Evolutionary conservation across 2,329 filamentous ascomycete species (phyloP).

Genomic region (Ceratocystis destructans): DNA sequence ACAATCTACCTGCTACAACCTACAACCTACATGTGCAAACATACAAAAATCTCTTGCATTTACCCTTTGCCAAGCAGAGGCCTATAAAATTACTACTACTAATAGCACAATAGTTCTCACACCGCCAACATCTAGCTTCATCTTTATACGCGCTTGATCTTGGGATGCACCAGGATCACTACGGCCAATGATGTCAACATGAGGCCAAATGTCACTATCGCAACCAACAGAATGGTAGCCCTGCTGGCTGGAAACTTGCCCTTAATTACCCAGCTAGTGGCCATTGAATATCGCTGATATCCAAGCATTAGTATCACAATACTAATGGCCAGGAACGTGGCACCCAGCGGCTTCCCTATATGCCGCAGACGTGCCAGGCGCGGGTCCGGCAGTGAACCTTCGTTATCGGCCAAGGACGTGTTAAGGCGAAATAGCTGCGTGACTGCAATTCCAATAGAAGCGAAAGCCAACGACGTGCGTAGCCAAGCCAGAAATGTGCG

Average conservation of each 20-base stretch:
- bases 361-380: constrained; percentile 39
- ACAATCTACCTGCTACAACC: not conserved
- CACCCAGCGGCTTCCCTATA: constrained; percentile 60
- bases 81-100: not conserved
- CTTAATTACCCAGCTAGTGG: constrained; percentile 64
- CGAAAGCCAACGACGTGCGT: constrained; percentile 67
- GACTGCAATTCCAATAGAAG: constrained; percentile 68
- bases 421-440: constrained; percentile 78
- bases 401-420: constrained; percentile 39
- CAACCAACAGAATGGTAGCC: constrained; percentile 58
- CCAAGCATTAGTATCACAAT: constrained; percentile 63
- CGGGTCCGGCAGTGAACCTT: constrained; percentile 23
- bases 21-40: not conserved
- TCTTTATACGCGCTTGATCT: constrained; percentile 9
- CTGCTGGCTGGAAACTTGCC: constrained; percentile 70
- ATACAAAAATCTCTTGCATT: not conserved
- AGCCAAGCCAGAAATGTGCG: constrained; percentile 78
- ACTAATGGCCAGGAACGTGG: constrained; percentile 61
- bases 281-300: constrained; percentile 64
- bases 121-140: not conserved
- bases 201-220: constrained; percentile 48
- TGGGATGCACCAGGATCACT: constrained; percentile 41
- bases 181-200: constrained; percentile 48
- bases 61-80: not conserved
- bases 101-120: not conserved